Conservation (phyloP, 1,284 basidiomycete genomes). For the Cystobasidium slooffiae region DNA sequence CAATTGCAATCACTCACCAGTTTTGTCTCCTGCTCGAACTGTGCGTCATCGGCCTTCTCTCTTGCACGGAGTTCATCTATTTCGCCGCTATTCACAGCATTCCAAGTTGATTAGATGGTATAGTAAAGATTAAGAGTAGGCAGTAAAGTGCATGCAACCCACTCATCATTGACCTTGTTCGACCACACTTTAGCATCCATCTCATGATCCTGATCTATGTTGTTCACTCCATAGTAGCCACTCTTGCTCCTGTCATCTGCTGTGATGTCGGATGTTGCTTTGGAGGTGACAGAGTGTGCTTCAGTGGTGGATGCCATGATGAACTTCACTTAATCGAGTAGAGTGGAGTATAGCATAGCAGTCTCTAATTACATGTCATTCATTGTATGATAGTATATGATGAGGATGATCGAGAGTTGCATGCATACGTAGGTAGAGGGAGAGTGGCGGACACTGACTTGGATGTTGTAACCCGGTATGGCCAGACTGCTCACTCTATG, state of each 20-base stretch:
- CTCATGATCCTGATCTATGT: not conserved
- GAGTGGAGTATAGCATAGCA: not conserved
- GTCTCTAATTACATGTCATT: too few relatives aligned
- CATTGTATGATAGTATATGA: not conserved
- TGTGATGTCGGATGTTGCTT: not conserved
- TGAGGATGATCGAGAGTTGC: not conserved
- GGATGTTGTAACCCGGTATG: too few relatives aligned
- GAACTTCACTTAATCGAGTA: not conserved
- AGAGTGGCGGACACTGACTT: not conserved
- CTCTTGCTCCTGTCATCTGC: constrained; percentile 11
- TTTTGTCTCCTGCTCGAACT: constrained; percentile 33
- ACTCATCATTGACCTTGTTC: constrained; percentile 19
- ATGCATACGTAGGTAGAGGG: not conserved
- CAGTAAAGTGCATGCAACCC: not conserved
- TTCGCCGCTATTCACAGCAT: not conserved
- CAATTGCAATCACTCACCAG: constrained; percentile 15
- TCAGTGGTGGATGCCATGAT: constrained; percentile 15
- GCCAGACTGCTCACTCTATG: too few relatives aligned
- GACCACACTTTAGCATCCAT: constrained; percentile 16
- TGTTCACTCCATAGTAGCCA: constrained; percentile 31
- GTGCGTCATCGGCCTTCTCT: constrained; percentile 28
- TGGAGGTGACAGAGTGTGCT: not conserved
- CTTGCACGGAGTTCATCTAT: constrained; percentile 24
- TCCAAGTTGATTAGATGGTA: not conserved
- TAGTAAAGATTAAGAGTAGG: not conserved